phyloP scores from a whole-genome alignment of 2,329 filamentous ascomycete genomes.

The Fusarium sp. region DNA sequence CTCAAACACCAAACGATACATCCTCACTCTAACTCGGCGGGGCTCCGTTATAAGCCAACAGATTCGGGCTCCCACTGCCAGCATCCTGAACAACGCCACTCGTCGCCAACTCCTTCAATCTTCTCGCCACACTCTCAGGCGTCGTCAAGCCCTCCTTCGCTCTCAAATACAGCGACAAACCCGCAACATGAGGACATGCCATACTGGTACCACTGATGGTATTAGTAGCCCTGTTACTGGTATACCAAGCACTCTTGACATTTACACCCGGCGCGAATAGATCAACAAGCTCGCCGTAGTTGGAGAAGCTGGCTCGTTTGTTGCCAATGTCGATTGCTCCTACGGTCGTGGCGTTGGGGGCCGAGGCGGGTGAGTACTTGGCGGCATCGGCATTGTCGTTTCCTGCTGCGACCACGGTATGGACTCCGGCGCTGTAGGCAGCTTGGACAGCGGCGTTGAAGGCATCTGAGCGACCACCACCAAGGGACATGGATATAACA shows the following conservation, averaged over 20 bases:
- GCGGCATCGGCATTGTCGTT: slow-evolving; percentile 56
- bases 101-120: slow-evolving; percentile 55
- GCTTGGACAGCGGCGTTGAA: slow-evolving; percentile 61
- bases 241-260: slow-evolving; percentile 59
- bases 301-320: slow-evolving; percentile 56
- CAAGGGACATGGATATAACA: slow-evolving; percentile 67
- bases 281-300: slow-evolving; percentile 60
- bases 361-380: slow-evolving; percentile 59
- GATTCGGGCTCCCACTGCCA: slow-evolving; percentile 53
- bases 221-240: slow-evolving; percentile 52
- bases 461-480: slow-evolving; percentile 55
- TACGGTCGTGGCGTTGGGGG: slow-evolving; percentile 61
- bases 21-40: not conserved
- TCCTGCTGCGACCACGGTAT: slow-evolving; percentile 65
- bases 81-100: slow-evolving; percentile 50
- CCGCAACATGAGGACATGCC: slow-evolving; percentile 69
- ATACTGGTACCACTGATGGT: slow-evolving; percentile 69
- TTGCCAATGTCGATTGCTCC: slow-evolving; percentile 57
- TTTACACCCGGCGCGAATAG: slow-evolving; percentile 61
- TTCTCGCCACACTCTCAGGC: slow-evolving; percentile 54
- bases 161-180: slow-evolving; percentile 65
- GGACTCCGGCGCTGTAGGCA: slow-evolving; percentile 58
- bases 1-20: not conserved
- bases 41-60: slow-evolving; percentile 59
- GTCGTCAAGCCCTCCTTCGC: slow-evolving; percentile 46